Conservation (phyloP, 78 protist species). For the Abeoforma whisleri region DNA sequence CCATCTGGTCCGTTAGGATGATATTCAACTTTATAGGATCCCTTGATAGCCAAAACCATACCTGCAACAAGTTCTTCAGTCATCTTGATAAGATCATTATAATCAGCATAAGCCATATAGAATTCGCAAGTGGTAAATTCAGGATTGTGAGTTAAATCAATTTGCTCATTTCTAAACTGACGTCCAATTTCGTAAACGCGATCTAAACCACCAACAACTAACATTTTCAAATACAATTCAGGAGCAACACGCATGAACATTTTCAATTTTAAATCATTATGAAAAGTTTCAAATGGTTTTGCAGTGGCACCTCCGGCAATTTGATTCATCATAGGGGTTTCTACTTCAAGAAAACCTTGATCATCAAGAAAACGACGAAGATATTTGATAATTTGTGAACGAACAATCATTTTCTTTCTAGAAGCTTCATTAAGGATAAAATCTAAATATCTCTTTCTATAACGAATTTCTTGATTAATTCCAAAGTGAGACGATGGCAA, state of each 20-base stretch:
- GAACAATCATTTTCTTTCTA: slow-evolving; percentile 55
- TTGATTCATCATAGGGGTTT: slow-evolving; percentile 95
- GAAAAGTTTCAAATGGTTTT: slow-evolving; percentile 96
- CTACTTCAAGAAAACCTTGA: slow-evolving; percentile 84
- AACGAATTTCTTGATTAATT: slow-evolving; percentile 60
- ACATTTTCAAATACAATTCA: slow-evolving; percentile 96
- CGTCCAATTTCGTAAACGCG: slow-evolving; percentile 98
- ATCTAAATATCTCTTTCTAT: slow-evolving; percentile 93
- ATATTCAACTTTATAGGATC: slow-evolving; percentile 55
- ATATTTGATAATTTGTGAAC: slow-evolving; percentile 75
- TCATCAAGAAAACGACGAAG: slow-evolving; percentile 72
- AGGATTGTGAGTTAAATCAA: slow-evolving; percentile 98
- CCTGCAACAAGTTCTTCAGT: slow-evolving; percentile 79
- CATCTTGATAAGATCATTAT: slow-evolving; percentile 91
- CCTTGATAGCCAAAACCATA: slow-evolving; percentile 54
- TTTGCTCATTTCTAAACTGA: slow-evolving; percentile 98
- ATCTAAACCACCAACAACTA: slow-evolving; percentile 97
- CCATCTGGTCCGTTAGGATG: slow-evolving; percentile 63
- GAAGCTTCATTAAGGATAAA: slow-evolving; percentile 76
- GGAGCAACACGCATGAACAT: slow-evolving; percentile 98
- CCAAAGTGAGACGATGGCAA: slow-evolving; percentile 69
- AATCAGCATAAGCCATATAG: slow-evolving; percentile 99
- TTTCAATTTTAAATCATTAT: slow-evolving; percentile 88
- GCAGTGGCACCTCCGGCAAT: slow-evolving; percentile 98
- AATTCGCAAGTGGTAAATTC: slow-evolving; percentile 99